Evolutionary conservation across 192 early-diverging fungal species (phyloP).

Genomic region (Entomortierella beljakovae): DNA sequence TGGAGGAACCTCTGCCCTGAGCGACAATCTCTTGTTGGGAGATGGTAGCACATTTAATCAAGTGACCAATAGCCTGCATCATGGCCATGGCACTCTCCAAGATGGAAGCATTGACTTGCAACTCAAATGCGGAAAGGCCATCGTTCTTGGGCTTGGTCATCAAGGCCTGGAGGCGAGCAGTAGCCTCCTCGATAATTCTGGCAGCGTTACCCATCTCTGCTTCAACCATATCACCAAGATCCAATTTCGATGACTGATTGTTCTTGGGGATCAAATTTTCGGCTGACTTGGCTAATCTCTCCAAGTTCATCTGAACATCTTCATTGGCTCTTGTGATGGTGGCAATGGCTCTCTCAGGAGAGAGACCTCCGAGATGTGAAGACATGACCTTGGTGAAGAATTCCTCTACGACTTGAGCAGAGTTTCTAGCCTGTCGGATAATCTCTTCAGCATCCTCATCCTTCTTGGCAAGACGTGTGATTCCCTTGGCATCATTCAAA

Average conservation of each 20-base stretch:
- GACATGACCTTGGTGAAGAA: slow-evolving; percentile 94
- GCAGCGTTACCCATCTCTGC: slow-evolving; percentile 94
- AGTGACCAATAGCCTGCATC: slow-evolving; percentile 92
- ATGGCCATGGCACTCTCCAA: slow-evolving; percentile 92
- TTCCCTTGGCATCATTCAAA: slow-evolving; percentile 90
- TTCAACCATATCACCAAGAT: slow-evolving; percentile 93
- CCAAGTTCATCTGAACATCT: slow-evolving; percentile 80
- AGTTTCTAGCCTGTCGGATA: slow-evolving; percentile 69
- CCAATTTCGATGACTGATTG: slow-evolving; percentile 66
- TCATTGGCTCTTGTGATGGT: slow-evolving; percentile 82
- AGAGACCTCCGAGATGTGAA: slow-evolving; percentile 69
- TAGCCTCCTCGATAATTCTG: slow-evolving; percentile 92
- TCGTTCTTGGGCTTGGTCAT: slow-evolving; percentile 81
- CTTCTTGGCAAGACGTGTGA: slow-evolving; percentile 82
- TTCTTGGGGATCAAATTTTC: slow-evolving; percentile 78
- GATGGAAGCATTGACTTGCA: slow-evolving; percentile 93
- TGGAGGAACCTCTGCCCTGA: slow-evolving; percentile 84
- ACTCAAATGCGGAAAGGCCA: slow-evolving; percentile 73
- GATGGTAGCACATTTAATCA: slow-evolving; percentile 94
- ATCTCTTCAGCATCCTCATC: slow-evolving; percentile 86
- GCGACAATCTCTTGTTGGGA: slow-evolving; percentile 98
- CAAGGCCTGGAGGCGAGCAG: slow-evolving; percentile 82
- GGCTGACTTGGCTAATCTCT: slow-evolving; percentile 75
- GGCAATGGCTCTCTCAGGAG: slow-evolving; percentile 72
- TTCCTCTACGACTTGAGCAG: slow-evolving; percentile 75